phyloP scores from a whole-genome alignment of 208 protist species.

The Herpetomonas tarakana region DNA sequence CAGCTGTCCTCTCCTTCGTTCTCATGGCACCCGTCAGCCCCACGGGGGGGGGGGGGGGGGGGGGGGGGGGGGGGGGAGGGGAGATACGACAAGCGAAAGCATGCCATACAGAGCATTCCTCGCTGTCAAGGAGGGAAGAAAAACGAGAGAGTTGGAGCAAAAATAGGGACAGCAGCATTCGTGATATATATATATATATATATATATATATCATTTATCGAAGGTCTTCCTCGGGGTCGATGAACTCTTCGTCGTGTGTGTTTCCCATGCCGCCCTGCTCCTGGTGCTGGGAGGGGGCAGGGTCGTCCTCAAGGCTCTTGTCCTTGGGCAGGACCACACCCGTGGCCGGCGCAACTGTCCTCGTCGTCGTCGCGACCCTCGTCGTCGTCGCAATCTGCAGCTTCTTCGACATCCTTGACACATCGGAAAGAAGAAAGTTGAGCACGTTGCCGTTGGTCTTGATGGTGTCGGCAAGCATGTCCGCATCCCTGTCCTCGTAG shows the following conservation, averaged over 20 bases:
- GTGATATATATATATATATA: not conserved
- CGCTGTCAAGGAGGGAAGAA: no score
- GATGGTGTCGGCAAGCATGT: not conserved
- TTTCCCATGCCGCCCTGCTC: no score
- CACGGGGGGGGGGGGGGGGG: no score
- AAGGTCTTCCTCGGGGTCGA: not conserved
- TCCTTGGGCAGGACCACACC: not conserved
- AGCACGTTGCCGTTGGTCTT: not conserved
- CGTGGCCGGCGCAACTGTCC: no score
- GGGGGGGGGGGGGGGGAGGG: no score
- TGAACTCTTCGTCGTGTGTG: not conserved
- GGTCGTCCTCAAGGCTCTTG: not conserved
- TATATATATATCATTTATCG: no score
- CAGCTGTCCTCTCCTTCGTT: no score
- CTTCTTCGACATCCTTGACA: not conserved
- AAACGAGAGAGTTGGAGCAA: no score
- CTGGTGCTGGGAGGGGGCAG: not conserved
- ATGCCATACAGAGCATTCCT: no score
- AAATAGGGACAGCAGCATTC: not conserved
- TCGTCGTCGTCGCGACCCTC: no score
- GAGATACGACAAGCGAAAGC: no score
- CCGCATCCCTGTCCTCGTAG: not conserved
- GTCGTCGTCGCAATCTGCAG: not conserved
- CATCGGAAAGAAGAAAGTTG: not conserved
- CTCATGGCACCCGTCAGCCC: no score